Evolutionary conservation across 192 early-diverging fungal species (phyloP), one percentile per base, ranked within the genome.

Genomic region (Neocallimastix lanati): DNA sequence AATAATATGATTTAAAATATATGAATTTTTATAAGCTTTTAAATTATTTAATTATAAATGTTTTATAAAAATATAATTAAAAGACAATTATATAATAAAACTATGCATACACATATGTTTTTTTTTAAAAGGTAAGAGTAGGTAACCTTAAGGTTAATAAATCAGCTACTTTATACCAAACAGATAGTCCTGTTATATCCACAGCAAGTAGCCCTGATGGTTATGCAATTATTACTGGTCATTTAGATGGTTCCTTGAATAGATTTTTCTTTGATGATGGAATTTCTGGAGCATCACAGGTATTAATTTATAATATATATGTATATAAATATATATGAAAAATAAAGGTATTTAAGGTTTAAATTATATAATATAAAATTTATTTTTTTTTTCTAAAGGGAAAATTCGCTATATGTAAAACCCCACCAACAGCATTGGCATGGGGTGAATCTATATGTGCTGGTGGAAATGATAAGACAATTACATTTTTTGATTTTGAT

Each of bases 91-190:
- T n/a, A n/a, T n/a, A n/a, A n/a, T n/a, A n/a, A n/a, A n/a, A n/a
- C n/a, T n/a, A n/a, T n/a, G n/a, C n/a, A n/a, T n/a, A n/a, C n/a
- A n/a, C n/a, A n/a, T n/a, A n/a, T n/a, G n/a, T n/a, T n/a, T n/a
- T n/a, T n/a, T n/a, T n/a, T n/a, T n/a, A 3, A 28, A 18, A 86
- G 86, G 88, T 90, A 21, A 82, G 89, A 16, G 83, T 91, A 28
- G 90, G 90, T 16, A 90, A 91, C 76, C 81, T 91, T 76, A 91
- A 91, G 78, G 87, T 89, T 77, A 91, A 91, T 83, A 91, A 91
- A 79, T 88, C 90, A 27, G 90, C 90, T 25, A 91, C 90, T 12
- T 80, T 91, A 29, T 91, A 89, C 83, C 88, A 91, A 79, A 89
- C 88, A 28, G 90, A 91, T 21, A 83, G 81, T 67, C 88, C 84